These are phyloP conservation scores for Phlebiopsis flavidoalba DNA, from an alignment of 768 basidiomycete genomes.

Conservation along the genomic window DNA sequence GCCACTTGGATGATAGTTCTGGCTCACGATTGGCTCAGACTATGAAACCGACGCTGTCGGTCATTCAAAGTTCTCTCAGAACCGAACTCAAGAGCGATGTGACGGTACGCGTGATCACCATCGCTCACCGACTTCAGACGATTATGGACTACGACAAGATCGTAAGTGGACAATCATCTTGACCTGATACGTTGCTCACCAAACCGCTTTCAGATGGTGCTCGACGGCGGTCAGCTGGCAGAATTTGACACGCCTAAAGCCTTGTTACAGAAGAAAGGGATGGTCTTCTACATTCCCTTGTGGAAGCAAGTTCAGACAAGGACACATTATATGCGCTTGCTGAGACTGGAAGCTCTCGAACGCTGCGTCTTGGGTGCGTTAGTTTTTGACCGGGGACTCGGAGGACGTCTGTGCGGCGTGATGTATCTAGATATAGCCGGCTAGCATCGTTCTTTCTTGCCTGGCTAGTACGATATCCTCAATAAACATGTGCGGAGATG, in stretches of 20 bases:
- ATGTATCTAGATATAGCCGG: too few relatives aligned
- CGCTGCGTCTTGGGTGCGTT: neutral
- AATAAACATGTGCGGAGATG: too few relatives aligned
- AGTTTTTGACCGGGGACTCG: too few relatives aligned
- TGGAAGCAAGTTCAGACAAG: conserved; percentile 35
- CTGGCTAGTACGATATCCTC: too few relatives aligned
- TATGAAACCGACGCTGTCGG: conserved; percentile 46
- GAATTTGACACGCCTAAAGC: conserved; percentile 43
- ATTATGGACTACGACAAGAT: conserved; percentile 62
- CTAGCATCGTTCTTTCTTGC: too few relatives aligned
- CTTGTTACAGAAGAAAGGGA: conserved; percentile 34
- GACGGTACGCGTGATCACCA: conserved; percentile 49
- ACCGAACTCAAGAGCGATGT: conserved; percentile 35
- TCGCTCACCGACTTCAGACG: conserved; percentile 54
- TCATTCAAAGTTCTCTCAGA: conserved; percentile 53
- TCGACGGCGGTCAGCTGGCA: conserved; percentile 33
- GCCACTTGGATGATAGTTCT: neutral
- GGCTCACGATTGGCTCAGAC: conserved; percentile 27
- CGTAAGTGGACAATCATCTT: conserved; percentile 32
- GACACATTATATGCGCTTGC: conserved; percentile 24
- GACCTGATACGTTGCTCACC: neutral
- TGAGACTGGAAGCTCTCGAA: neutral
- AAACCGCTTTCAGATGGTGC: conserved; percentile 31
- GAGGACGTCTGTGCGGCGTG: too few relatives aligned
- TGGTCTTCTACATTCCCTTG: conserved; percentile 29